Evolutionary conservation across 2,329 filamentous ascomycete species (phyloP), one percentile per base, ranked within the genome.

Genomic region (Botryotinia globosa): DNA sequence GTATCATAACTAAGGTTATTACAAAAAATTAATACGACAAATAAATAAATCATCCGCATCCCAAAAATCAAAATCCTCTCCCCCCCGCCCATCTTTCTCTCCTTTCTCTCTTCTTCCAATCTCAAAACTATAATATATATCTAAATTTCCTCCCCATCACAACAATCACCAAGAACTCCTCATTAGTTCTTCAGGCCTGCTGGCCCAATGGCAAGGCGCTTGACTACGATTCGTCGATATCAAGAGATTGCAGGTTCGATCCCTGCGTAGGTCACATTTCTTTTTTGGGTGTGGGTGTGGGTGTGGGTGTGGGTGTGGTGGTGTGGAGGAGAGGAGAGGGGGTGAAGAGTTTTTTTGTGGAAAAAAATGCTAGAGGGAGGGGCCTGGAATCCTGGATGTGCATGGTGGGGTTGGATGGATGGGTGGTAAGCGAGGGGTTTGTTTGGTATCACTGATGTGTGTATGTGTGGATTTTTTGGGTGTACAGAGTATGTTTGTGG

Each of bases 141-240:
- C 1, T 4, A 59, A 56, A 56, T 3, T 12, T 0, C 0, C 2
- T 8, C 0, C 0, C 0, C 0, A 0, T 18, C 0, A 5, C 18
- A 37, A 22, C 32, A 59, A 34, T 37, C 20, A 22, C 0, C 7
- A 42, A 18, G 51, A 56, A 56, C 7, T 18, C 1, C 0, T 18
- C 14, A 29, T 1, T 8, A 29, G n/a, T 56, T 56, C 51, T 29
- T 18, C n/a, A 5, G 69, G 69, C 69, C 69, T 71, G 69, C 69
- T 83, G 82, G 82, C 82, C 82, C 82, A 83, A 83, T 83, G 83
- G 83, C 80, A 84, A 84, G 82, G 83, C 83, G 83, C 81, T 83
- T 84, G 83, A 84, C 83, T 84, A 84, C 83, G 83, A 82, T 37
- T 62, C 7, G 3, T 18, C 37, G 25, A 6, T 0, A 84, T 84